phyloP scores from a whole-genome alignment of 192 early-diverging fungal species.

The Umbelopsis ramanniana region DNA sequence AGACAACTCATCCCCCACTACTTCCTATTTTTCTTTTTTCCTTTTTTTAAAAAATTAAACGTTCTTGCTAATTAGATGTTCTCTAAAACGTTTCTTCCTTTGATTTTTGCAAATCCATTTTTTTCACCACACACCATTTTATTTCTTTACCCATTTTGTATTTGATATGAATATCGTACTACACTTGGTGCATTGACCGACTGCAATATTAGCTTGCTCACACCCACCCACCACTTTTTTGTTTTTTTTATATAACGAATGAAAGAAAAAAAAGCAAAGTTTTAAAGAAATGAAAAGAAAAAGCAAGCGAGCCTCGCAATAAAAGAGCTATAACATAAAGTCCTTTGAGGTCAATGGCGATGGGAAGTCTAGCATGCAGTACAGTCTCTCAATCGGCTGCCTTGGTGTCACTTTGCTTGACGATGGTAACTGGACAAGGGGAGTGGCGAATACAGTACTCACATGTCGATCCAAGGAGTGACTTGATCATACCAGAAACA shows the following conservation, averaged over 20 bases:
- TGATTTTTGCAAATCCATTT: not conserved
- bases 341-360: too few relatives aligned
- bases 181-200: not conserved
- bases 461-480: not conserved
- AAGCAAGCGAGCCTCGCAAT: too few relatives aligned
- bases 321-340: not conserved
- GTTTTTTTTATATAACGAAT: not conserved
- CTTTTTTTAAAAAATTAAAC: not conserved
- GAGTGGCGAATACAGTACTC: slow-evolving; percentile 9
- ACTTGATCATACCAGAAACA: not conserved
- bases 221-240: not conserved
- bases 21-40: not conserved
- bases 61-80: slow-evolving; percentile 11
- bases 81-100: not conserved
- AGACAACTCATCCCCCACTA: not conserved
- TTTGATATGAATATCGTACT: slow-evolving; percentile 14
- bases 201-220: not conserved
- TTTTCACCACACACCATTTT: not conserved
- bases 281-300: too few relatives aligned
- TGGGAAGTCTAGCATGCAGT: too few relatives aligned
- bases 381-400: not conserved
- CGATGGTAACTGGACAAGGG: not conserved
- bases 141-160: slow-evolving; percentile 9
- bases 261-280: too few relatives aligned
- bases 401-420: slow-evolving; percentile 14